Evolutionary conservation across 495 filamentous ascomycete genomes (phyloP).

Genomic region (Xylaria cubensis): DNA sequence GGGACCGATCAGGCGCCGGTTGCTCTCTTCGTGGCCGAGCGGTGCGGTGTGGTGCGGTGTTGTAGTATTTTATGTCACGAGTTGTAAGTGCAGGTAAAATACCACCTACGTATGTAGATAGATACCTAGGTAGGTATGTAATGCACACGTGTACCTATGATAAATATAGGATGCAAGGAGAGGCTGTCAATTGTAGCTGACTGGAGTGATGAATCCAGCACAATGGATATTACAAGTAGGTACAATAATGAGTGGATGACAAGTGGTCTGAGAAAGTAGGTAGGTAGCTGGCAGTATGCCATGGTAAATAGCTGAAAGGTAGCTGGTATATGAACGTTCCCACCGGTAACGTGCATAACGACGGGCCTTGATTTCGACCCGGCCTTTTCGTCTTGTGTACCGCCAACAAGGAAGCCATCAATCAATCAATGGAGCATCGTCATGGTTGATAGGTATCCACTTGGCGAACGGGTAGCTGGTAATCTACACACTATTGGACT

Average conservation of each 20-base stretch:
- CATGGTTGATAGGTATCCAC: constrained; percentile 17
- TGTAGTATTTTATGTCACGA: constrained; percentile 1
- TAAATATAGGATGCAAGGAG: not conserved
- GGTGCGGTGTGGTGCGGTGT: not conserved
- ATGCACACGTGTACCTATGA: constrained; percentile 1
- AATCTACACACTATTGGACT: constrained; percentile 11
- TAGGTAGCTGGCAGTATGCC: not conserved
- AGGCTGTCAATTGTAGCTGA: not conserved
- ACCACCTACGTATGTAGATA: no score
- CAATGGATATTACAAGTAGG: not conserved
- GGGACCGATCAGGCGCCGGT: constrained; percentile 15
- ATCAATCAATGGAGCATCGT: constrained; percentile 8
- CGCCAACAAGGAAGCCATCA: constrained; percentile 14
- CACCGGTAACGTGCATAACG: constrained; percentile 3
- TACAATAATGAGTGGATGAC: constrained; percentile 7
- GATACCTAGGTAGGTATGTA: not conserved
- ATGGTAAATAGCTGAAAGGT: not conserved
- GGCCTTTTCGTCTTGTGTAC: constrained; percentile 22
- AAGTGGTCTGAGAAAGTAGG: not conserved
- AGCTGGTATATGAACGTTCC: not conserved
- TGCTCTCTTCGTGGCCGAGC: not conserved
- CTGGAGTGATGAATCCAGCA: not conserved
- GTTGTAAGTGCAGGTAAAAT: not conserved
- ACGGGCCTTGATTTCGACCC: constrained; percentile 16
- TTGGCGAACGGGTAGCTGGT: constrained; percentile 3